These are phyloP conservation scores for Aspergillus cejpii DNA, from an alignment of 2,329 filamentous ascomycete species.

Conservation along the genomic window DNA sequence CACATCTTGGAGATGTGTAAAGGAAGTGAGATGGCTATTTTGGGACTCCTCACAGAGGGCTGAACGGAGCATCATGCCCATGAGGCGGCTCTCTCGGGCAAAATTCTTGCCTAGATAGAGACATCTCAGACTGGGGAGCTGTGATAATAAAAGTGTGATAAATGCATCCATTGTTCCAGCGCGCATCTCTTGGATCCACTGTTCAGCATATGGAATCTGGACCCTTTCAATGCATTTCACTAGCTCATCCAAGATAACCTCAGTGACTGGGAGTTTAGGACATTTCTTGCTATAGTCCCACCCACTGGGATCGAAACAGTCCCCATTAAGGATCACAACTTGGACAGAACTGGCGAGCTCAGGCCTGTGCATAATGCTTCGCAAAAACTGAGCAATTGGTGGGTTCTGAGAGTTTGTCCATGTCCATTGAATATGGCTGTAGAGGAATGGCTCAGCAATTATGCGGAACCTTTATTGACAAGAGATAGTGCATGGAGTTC, in stretches of 20 bases:
- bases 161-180: constrained; percentile 5
- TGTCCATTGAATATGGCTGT: constrained; percentile 15
- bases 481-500: constrained; percentile 13
- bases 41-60: constrained; percentile 5
- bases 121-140: constrained; percentile 10
- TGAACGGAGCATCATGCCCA: constrained; percentile 13
- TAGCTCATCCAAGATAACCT: constrained; percentile 1
- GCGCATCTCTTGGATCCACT: constrained; percentile 4
- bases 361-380: constrained; percentile 13
- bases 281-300: neutral
- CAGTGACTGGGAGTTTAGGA: constrained; percentile 4
- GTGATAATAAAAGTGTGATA: constrained; percentile 14
- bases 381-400: constrained; percentile 13
- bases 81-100: constrained; percentile 5
- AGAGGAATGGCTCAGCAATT: constrained; percentile 16
- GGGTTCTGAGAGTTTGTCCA: constrained; percentile 10
- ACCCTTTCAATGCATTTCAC: constrained; percentile 3
- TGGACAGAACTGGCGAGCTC: constrained; percentile 13
- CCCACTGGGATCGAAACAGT: neutral
- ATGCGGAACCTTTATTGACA: constrained; percentile 10
- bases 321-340: constrained; percentile 8
- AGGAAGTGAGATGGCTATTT: constrained; percentile 3
- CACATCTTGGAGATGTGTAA: constrained; percentile 6
- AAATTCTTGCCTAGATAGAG: constrained; percentile 12
- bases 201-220: neutral